phyloP scores from a whole-genome alignment of 2,329 filamentous ascomycete species.

The Trichoderma citrinoviride region DNA sequence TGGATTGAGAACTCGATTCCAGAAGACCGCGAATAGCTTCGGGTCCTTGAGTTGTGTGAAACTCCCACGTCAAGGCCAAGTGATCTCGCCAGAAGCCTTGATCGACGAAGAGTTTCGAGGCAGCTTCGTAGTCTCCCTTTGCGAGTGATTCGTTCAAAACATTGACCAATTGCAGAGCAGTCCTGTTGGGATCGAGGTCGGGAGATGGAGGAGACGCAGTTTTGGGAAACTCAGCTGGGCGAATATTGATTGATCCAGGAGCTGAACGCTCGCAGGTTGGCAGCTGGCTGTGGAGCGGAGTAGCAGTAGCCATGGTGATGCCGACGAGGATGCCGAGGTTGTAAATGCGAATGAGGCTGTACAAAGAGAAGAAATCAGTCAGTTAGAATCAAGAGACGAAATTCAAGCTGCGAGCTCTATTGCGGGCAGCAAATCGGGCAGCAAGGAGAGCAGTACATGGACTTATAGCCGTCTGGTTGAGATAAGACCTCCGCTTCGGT shows the following conservation, averaged over 20 bases:
- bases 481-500: background rate
- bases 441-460: background rate
- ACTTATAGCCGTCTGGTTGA: background rate
- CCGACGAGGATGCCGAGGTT: background rate
- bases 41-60: slow-evolving; percentile 49
- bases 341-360: background rate
- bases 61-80: slow-evolving; percentile 55
- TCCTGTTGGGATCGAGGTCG: slow-evolving; percentile 36
- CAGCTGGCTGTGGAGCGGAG: background rate
- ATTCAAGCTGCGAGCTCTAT: background rate
- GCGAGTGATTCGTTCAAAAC: slow-evolving; percentile 43
- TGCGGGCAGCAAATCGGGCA: background rate
- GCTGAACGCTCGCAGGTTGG: background rate
- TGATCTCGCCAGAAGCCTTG: slow-evolving; percentile 60
- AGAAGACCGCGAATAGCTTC: slow-evolving; percentile 42
- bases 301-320: slow-evolving; percentile 1
- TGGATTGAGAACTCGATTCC: slow-evolving; percentile 30
- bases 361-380: background rate
- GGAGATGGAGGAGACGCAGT: slow-evolving; percentile 24
- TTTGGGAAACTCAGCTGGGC: slow-evolving; percentile 44
- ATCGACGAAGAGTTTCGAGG: slow-evolving; percentile 42
- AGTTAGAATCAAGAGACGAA: background rate
- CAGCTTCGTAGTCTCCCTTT: slow-evolving; percentile 34
- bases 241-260: slow-evolving; percentile 53
- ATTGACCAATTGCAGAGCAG: slow-evolving; percentile 40